Percentiles rank a stretch among this genome's conserved stretches.
These are phyloP conservation scores for Irpex sp. DNA, from an alignment of 1,284 basidiomycete genomes.

Conservation along the genomic window DNA sequence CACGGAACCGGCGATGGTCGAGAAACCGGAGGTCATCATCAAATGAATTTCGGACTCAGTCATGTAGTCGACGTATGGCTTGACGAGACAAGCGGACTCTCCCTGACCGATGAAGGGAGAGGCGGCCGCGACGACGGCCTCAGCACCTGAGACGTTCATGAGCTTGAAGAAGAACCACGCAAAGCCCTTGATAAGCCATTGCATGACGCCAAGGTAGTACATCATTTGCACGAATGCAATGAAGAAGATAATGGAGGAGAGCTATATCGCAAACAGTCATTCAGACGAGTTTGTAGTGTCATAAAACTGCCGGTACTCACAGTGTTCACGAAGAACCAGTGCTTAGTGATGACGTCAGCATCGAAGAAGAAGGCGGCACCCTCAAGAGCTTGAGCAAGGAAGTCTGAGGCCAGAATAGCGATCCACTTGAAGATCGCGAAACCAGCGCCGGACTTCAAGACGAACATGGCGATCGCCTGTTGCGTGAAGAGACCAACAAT, in stretches of 20 bases:
- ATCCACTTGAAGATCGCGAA: slow-evolving; percentile 82
- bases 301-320: slow-evolving; percentile 33
- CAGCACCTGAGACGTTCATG: slow-evolving; percentile 84
- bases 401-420: slow-evolving; percentile 70
- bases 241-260: slow-evolving; percentile 81
- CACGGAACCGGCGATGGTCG: slow-evolving; percentile 89
- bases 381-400: slow-evolving; percentile 57
- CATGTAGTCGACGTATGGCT: slow-evolving; percentile 86
- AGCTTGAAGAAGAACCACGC: slow-evolving; percentile 93
- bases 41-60: slow-evolving; percentile 88
- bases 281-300: not conserved
- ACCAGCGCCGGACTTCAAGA: slow-evolving; percentile 77
- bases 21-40: slow-evolving; percentile 86
- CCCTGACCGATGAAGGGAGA: slow-evolving; percentile 92
- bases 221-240: slow-evolving; percentile 85
- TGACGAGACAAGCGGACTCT: slow-evolving; percentile 82
- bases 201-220: slow-evolving; percentile 86
- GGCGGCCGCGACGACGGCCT: slow-evolving; percentile 88
- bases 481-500: slow-evolving; percentile 84
- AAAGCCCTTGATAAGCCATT: slow-evolving; percentile 82
- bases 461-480: slow-evolving; percentile 82
- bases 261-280: slow-evolving; percentile 31
- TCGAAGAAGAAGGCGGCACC: slow-evolving; percentile 82
- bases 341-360: slow-evolving; percentile 46
- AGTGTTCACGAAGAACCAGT: slow-evolving; percentile 81